Percentiles rank a stretch among this genome's conserved stretches.
These are phyloP conservation scores for Phytopythium ostracodes DNA, from an alignment of 352 stramenopile genomes.

Conservation along the genomic window DNA sequence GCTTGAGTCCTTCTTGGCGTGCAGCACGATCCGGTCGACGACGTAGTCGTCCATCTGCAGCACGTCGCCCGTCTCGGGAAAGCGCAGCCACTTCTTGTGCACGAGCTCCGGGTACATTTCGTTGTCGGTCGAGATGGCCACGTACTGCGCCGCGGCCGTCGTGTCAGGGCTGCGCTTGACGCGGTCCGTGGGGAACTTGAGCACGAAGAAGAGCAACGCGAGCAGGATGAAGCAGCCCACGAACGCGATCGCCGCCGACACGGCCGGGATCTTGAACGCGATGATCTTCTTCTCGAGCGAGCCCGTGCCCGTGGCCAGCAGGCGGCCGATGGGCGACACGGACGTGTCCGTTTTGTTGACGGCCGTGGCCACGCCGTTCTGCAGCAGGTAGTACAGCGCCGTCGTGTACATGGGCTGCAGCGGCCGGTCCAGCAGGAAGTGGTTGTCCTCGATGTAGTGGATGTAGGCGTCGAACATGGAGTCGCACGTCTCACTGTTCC, in stretches of 20 bases:
- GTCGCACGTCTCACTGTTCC: slow-evolving; percentile 17
- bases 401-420: slow-evolving; percentile 49
- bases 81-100: slow-evolving; percentile 14
- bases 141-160: slow-evolving; percentile 6
- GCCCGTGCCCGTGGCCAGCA: slow-evolving; percentile 9
- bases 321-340: neutral
- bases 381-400: slow-evolving; percentile 49
- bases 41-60: slow-evolving; percentile 9
- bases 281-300: slow-evolving; percentile 23
- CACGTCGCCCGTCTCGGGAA: slow-evolving; percentile 16
- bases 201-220: slow-evolving; percentile 9
- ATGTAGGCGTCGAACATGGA: slow-evolving; percentile 48
- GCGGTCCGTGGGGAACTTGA: slow-evolving; percentile 16
- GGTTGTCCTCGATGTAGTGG: slow-evolving; percentile 32
- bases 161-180: slow-evolving; percentile 7
- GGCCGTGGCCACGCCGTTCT: slow-evolving; percentile 30
- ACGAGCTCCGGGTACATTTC: slow-evolving; percentile 7
- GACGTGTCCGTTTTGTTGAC: slow-evolving; percentile 14
- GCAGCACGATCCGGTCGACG: slow-evolving; percentile 15
- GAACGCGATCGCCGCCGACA: slow-evolving; percentile 16
- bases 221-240: slow-evolving; percentile 8
- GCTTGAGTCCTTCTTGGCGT: slow-evolving; percentile 9
- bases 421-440: slow-evolving; percentile 39
- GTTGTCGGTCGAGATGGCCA: slow-evolving; percentile 9
- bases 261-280: slow-evolving; percentile 20